A percentile compares a stretch with the other conserved stretches of the same genome.
These are phyloP conservation scores for Lachancea kluyveri DNA, from an alignment of 805 yeast species.

Conservation along the genomic window DNA sequence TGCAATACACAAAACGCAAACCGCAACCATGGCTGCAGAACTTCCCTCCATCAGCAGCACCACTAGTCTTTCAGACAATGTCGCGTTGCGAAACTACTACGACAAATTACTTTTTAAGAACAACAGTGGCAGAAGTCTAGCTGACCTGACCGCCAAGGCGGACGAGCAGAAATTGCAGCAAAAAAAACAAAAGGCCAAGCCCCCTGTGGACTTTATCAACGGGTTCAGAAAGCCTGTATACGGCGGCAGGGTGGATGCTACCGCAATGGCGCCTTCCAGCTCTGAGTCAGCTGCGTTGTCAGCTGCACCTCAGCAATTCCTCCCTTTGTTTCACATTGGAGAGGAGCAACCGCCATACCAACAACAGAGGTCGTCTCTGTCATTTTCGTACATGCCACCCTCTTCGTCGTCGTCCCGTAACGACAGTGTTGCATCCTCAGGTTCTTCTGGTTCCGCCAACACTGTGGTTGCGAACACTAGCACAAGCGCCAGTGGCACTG, in stretches of 20 bases:
- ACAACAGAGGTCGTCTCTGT: constrained; percentile 2
- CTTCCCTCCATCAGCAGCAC: constrained; percentile 30
- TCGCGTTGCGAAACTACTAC: constrained; percentile 28
- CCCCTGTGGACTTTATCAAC: constrained; percentile 22
- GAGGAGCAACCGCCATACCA: constrained; percentile 6
- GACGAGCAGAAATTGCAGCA: constrained; percentile 3
- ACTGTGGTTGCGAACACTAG: too few relatives aligned
- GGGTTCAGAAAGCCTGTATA: constrained; percentile 16
- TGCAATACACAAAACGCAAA: too few relatives aligned
- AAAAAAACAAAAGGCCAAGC: constrained; percentile 8
- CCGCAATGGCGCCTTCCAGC: constrained; percentile 20
- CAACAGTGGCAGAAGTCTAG: constrained; percentile 28
- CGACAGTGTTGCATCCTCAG: constrained; percentile 8
- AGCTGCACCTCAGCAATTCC: too few relatives aligned
- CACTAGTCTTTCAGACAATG: constrained; percentile 30
- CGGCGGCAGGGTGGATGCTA: constrained; percentile 3
- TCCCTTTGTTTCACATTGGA: constrained; percentile 7
- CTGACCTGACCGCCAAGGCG: constrained; percentile 25
- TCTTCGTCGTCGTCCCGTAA: constrained; percentile 6
- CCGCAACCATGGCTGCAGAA: constrained; percentile 31
- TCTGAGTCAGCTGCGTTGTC: constrained; percentile 17
- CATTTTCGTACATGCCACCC: constrained; percentile 1
- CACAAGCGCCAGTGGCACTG: too few relatives aligned
- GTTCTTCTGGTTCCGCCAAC: constrained; percentile 7
- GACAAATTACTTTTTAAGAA: constrained; percentile 30